phyloP scores from a whole-genome alignment of 2,329 filamentous ascomycete genomes.

The Aureobasidium melanogenum region DNA sequence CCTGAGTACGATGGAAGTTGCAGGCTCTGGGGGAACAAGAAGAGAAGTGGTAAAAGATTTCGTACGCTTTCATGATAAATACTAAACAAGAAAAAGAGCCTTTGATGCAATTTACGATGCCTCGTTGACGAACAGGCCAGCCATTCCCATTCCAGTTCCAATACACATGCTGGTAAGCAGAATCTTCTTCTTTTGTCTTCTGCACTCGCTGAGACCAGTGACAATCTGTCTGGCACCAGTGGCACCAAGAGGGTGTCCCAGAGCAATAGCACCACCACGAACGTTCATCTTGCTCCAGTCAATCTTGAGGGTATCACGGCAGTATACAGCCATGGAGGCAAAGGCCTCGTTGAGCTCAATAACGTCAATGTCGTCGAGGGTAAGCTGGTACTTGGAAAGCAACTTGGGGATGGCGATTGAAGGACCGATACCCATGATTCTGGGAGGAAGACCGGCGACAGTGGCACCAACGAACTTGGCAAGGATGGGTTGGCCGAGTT shows the following conservation, averaged over 20 bases:
- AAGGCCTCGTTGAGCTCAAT: conserved; percentile 97
- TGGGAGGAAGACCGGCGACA: conserved; percentile 77
- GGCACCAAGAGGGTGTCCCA: conserved; percentile 73
- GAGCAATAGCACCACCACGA: conserved; percentile 70
- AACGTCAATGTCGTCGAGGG: conserved; percentile 75
- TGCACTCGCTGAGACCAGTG: conserved; percentile 77
- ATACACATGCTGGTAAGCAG: conserved; percentile 86
- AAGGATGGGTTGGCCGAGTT: conserved; percentile 81
- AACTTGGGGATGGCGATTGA: conserved; percentile 70
- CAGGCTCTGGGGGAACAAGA: no score
- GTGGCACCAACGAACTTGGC: conserved; percentile 93
- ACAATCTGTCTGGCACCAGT: conserved; percentile 77
- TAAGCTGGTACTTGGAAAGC: conserved; percentile 67
- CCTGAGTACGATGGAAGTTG: no score
- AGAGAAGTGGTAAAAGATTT: no score
- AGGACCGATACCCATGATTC: conserved; percentile 94
- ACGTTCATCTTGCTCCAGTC: conserved; percentile 72
- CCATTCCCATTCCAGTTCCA: conserved; percentile 59
- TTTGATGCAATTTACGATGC: conserved; percentile 26
- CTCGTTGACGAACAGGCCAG: conserved; percentile 57
- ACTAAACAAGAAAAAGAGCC: not conserved
- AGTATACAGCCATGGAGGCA: conserved; percentile 96
- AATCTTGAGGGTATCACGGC: conserved; percentile 53
- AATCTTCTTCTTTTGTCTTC: conserved; percentile 81
- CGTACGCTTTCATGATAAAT: not conserved